phyloP scores from a whole-genome alignment of 177 flowering plant species.

The Tripterygium wilfordii region DNA sequence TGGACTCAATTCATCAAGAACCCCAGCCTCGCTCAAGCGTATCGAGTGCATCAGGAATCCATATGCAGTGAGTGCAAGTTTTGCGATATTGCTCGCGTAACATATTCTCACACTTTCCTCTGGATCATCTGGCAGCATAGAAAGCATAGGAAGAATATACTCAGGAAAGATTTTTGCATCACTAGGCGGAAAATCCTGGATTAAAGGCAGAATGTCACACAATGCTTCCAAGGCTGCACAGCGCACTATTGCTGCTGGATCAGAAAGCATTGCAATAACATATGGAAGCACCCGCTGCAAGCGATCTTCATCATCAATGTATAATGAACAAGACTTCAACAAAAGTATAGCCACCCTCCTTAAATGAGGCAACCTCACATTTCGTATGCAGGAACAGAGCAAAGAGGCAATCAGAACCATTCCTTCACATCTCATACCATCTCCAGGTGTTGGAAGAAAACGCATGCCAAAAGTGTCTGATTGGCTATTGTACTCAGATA shows the following conservation, averaged over 20 bases:
- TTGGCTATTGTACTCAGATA: constrained; percentile 60
- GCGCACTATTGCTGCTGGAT: constrained; percentile 94
- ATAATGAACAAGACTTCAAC: constrained; percentile 63
- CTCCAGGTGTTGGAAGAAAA: constrained; percentile 48
- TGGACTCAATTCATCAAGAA: constrained; percentile 56
- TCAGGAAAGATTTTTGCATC: constrained; percentile 99
- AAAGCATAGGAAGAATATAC: constrained; percentile 97
- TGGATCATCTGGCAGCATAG: constrained; percentile 99
- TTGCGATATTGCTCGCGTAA: constrained; percentile 83
- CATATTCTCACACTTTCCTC: constrained; percentile 99
- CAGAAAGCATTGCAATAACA: constrained; percentile 88
- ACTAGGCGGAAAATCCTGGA: constrained; percentile 95
- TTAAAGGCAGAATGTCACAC: constrained; percentile 85
- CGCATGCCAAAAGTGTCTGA: constrained; percentile 75
- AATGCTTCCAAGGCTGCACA: constrained; percentile 91
- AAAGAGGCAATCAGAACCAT: constrained; percentile 93
- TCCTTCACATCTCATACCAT: constrained; percentile 75
- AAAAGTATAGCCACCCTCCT: constrained; percentile 80
- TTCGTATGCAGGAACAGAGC: constrained; percentile 93
- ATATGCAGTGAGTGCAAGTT: constrained; percentile 85
- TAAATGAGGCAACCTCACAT: constrained; percentile 84
- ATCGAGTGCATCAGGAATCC: constrained; percentile 77
- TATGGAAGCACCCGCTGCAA: constrained; percentile 94
- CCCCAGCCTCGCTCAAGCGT: constrained; percentile 76
- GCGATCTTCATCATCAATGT: constrained; percentile 92